phyloP scores from a whole-genome alignment of 2,329 filamentous ascomycete species.

The Paracorniculantispora psalliotae region DNA sequence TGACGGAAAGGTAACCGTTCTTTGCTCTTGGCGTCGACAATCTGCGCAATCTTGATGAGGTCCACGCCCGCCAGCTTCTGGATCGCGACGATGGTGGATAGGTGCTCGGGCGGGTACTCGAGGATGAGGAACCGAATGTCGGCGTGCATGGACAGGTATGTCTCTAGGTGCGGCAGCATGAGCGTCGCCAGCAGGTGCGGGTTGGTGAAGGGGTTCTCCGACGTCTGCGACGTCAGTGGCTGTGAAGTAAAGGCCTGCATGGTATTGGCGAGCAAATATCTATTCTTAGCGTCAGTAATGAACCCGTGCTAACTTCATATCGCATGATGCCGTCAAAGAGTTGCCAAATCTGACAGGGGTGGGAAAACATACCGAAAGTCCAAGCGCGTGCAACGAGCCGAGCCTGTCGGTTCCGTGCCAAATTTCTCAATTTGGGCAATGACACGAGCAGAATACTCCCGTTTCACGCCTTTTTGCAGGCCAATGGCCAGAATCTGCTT shows the following conservation, averaged over 20 bases:
- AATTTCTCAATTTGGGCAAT: constrained; percentile 50
- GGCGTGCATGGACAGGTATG: constrained; percentile 49
- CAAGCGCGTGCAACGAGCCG: constrained; percentile 50
- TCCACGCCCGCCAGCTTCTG: constrained; percentile 53
- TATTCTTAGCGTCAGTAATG: constrained; percentile 21
- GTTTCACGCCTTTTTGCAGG: constrained; percentile 49
- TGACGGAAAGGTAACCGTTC: constrained; percentile 35
- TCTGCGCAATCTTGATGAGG: constrained; percentile 54
- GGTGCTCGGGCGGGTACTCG: constrained; percentile 53
- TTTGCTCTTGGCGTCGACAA: constrained; percentile 42
- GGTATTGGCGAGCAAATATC: constrained; percentile 55
- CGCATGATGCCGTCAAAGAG: background rate
- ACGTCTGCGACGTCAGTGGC: constrained; percentile 43
- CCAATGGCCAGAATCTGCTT: constrained; percentile 59
- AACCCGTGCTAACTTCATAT: background rate
- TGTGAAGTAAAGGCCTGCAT: constrained; percentile 55
- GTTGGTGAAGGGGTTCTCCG: constrained; percentile 51
- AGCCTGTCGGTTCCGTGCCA: constrained; percentile 44
- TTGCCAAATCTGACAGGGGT: background rate
- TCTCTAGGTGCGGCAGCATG: constrained; percentile 56
- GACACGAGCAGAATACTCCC: constrained; percentile 44
- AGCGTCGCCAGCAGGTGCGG: constrained; percentile 51
- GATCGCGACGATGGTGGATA: constrained; percentile 52
- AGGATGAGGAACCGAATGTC: constrained; percentile 53
- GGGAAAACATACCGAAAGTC: constrained; percentile 49